Percentiles rank a stretch among this genome's conserved stretches.
These are phyloP conservation scores for Hymenoscyphus occultus DNA, from an alignment of 2,329 filamentous ascomycete genomes.

Conservation along the genomic window DNA sequence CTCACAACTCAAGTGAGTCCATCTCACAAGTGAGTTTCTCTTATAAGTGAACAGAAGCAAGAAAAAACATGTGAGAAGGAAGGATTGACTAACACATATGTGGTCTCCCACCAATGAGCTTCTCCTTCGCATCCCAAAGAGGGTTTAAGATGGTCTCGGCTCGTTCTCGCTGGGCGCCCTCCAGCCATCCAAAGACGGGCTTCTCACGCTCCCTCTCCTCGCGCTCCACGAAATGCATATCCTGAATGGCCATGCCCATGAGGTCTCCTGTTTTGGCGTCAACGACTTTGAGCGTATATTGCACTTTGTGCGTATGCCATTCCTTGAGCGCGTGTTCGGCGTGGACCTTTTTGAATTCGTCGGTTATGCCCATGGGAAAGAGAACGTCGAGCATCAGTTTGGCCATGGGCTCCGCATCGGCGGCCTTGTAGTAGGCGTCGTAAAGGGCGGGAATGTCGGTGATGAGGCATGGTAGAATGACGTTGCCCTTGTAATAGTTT, in stretches of 20 bases:
- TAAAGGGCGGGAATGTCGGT: slow-evolving; percentile 4
- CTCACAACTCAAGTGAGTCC: too few species aligned
- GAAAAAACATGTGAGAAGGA: not conserved
- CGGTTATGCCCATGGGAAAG: slow-evolving; percentile 5
- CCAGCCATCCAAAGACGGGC: slow-evolving; percentile 1
- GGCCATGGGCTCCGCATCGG: slow-evolving; percentile 1
- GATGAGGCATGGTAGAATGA: slow-evolving; percentile 1
- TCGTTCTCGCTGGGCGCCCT: not conserved
- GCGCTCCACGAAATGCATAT: slow-evolving; percentile 1
- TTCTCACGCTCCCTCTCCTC: slow-evolving; percentile 2
- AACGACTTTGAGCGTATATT: slow-evolving; percentile 6
- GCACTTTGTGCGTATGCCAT: not conserved
- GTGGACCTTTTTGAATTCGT: slow-evolving; percentile 4
- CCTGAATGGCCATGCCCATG: slow-evolving; percentile 5
- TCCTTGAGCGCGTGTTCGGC: slow-evolving; percentile 1
- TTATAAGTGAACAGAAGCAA: not conserved
- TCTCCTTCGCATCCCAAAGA: slow-evolving; percentile 2
- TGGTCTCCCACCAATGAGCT: not conserved
- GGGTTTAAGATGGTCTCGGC: slow-evolving; percentile 8
- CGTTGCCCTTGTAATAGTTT: not conserved
- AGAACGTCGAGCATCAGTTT: slow-evolving; percentile 9
- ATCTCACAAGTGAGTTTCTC: not conserved
- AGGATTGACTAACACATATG: slow-evolving; percentile 5
- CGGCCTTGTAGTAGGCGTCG: slow-evolving; percentile 4
- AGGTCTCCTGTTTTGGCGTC: slow-evolving; percentile 5